Evolutionary conservation across 345 rosid genomes (phyloP).

Genomic region (Populus ilicifolia): DNA sequence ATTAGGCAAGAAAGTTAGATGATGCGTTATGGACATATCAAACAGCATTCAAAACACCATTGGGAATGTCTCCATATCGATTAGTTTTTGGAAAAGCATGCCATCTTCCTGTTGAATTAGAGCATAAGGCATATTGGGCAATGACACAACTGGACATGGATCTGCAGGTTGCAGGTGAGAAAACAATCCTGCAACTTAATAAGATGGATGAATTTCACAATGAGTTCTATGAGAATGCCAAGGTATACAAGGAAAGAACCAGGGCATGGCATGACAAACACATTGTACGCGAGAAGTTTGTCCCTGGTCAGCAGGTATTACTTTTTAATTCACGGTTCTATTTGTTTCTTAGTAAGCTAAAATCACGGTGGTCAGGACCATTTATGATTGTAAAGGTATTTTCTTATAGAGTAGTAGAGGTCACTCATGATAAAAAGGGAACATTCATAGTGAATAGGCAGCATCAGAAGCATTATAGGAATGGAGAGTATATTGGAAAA

Average conservation of each 20-base stretch:
- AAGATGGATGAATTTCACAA: background rate
- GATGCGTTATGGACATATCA: too few species aligned
- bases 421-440: background rate
- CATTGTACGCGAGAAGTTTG: background rate
- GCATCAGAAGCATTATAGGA: too few species aligned
- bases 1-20: background rate
- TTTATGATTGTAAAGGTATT: background rate
- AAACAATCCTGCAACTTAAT: background rate
- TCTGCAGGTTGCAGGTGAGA: background rate
- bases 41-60: too few species aligned
- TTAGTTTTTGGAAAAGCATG: too few species aligned
- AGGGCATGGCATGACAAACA: background rate
- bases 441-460: background rate
- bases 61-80: too few species aligned
- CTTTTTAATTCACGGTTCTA: background rate
- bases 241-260: background rate
- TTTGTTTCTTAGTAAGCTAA: background rate
- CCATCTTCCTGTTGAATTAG: background rate
- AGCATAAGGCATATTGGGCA: background rate
- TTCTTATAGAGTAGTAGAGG: background rate
- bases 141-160: background rate
- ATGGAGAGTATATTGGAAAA: background rate
- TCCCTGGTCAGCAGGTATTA: background rate
- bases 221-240: background rate
- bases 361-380: background rate